Evolutionary conservation across 2,329 filamentous ascomycete genomes (phyloP), one percentile per base, ranked within the genome.

Genomic region (Alternaria angustiovoidea): DNA sequence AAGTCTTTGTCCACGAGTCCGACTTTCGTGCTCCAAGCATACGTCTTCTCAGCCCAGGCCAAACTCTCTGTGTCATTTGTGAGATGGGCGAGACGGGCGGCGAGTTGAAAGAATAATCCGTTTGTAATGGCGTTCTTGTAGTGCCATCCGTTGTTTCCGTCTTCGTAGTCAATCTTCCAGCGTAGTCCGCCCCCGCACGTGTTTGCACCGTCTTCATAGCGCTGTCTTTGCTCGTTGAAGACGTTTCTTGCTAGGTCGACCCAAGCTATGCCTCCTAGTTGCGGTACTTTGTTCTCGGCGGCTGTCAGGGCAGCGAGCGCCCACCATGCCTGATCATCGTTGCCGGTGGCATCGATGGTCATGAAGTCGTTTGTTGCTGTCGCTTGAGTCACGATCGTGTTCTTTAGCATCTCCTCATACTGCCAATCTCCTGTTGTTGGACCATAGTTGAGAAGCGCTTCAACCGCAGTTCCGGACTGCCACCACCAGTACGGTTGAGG

Each of bases 61-160:
- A 61, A 47, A 7, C 69, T 68, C 5, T 73, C 70, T 1, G 83
- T 75, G 68, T 90, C 88, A 9, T 85, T 85, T 0, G 88, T 91
- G 47, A 85, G 86, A 43, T 88, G 85, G 5, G 88, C 90, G 11
- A 94, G 83, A 7, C 91, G 88, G 0, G 92, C 91, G 1, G 90
- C 89, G 34, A 96, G 84, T 75, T 94, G 90, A 79, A 95, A 93
- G 76, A 96, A 88, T 5, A 88, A 87, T 18, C 91, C 91, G 75
- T 94, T 94, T 57, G 89, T 88, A 66, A 93, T 86, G 18, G 88
- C 85, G 79, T 94, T 93, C 77, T 93, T 94, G 84, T 96, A 94
- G 68, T 87, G 84, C 73, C 92, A 89, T 8, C 92, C 92, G 64
- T 88, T 88, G 36, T 54, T 61, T 4, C 64, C 62, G 73, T 95